These are phyloP conservation scores for Capsicum baccatum DNA, from an alignment of 257 asterid genomes.

Conservation along the genomic window DNA sequence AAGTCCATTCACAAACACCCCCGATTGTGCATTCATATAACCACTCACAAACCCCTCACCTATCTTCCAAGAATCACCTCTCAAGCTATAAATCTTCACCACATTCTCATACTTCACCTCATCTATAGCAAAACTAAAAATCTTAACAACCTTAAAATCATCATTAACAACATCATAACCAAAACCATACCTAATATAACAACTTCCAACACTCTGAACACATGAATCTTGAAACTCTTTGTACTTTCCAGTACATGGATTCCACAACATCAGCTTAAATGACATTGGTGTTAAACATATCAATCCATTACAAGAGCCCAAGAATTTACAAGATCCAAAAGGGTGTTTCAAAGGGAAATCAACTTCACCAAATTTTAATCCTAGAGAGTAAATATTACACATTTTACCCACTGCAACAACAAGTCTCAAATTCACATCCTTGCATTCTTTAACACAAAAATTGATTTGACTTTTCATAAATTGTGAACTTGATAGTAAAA, in stretches of 20 bases:
- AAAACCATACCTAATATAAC: conserved; percentile 46
- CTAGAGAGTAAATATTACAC: conserved; percentile 42
- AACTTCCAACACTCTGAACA: neutral
- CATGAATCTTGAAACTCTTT: conserved; percentile 49
- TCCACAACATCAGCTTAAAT: conserved; percentile 47
- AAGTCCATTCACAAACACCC: conserved; percentile 32
- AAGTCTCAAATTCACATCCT: conserved; percentile 18
- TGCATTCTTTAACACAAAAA: conserved; percentile 2
- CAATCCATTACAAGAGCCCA: conserved; percentile 68
- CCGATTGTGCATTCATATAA: conserved; percentile 8
- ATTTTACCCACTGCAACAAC: conserved; percentile 30
- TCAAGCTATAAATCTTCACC: conserved; percentile 41
- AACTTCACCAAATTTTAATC: conserved; percentile 27
- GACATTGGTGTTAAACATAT: conserved; percentile 41
- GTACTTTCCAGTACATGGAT: conserved; percentile 51
- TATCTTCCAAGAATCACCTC: conserved; percentile 39
- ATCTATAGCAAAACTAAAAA: neutral
- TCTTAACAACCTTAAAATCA: conserved; percentile 50
- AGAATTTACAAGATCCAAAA: conserved; percentile 21
- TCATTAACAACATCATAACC: conserved; percentile 52
- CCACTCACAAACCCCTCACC: conserved; percentile 24
- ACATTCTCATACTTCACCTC: neutral
- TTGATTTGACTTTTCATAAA: conserved; percentile 49
- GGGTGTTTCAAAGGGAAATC: conserved; percentile 27
- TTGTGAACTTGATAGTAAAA: conserved; percentile 44